A percentile compares a stretch with the other conserved stretches of the same genome.
These are phyloP conservation scores for Dactylellina parvicollis DNA, from an alignment of 2,329 filamentous ascomycete species.

Conservation along the genomic window DNA sequence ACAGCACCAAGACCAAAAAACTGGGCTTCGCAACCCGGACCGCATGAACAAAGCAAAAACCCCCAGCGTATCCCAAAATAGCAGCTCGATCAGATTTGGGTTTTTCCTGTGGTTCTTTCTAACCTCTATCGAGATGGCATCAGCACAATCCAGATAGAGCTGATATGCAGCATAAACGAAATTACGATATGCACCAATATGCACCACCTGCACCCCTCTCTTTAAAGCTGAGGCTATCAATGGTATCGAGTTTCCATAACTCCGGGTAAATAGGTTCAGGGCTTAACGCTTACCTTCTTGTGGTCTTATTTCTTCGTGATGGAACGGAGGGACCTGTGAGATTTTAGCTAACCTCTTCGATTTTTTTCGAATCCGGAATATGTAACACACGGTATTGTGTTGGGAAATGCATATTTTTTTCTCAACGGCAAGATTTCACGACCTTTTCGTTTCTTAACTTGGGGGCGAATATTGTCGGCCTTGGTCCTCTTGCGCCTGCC, in stretches of 20 bases:
- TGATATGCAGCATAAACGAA: conserved; percentile 44
- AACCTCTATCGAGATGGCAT: not conserved
- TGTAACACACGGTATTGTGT: not conserved
- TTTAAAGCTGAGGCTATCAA: conserved; percentile 3
- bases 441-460: not conserved
- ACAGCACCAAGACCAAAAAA: conserved; percentile 9
- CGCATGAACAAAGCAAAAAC: conserved; percentile 30
- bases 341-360: not conserved
- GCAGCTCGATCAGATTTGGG: conserved; percentile 41
- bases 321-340: conserved; percentile 3
- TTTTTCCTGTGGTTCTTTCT: not conserved
- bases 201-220: conserved; percentile 1
- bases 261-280: conserved; percentile 38
- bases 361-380: not conserved
- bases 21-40: not conserved
- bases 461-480: not conserved
- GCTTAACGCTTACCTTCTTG: not conserved
- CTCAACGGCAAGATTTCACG: too few species aligned
- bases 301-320: not conserved
- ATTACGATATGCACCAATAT: conserved; percentile 42
- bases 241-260: conserved; percentile 44
- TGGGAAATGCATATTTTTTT: not conserved
- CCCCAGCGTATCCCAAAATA: conserved; percentile 39
- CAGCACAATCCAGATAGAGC: conserved; percentile 9
- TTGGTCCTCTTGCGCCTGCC: not conserved